These are phyloP conservation scores for Porphyridium purpureum DNA, from an alignment of 23 red algal species.

Conservation along the genomic window DNA sequence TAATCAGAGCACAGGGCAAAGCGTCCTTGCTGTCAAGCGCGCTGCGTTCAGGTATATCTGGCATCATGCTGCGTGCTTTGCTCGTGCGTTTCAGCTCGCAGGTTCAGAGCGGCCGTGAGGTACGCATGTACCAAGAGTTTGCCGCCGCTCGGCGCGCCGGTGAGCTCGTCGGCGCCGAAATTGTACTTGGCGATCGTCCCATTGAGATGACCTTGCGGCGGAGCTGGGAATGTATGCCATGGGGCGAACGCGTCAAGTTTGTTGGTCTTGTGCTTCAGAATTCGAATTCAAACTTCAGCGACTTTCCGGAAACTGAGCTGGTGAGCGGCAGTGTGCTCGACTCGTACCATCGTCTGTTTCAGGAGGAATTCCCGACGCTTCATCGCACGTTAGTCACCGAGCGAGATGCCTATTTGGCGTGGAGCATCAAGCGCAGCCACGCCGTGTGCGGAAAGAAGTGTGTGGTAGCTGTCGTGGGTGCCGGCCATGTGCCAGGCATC, in stretches of 20 bases:
- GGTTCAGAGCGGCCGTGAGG: too few species aligned
- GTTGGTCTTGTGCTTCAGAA: background rate
- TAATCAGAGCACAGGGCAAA: too few species aligned
- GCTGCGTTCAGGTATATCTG: background rate
- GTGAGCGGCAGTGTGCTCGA: constrained; percentile 3
- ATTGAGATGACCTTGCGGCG: constrained; percentile 7
- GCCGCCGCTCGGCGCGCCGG: constrained; percentile 7
- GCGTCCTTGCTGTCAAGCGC: background rate
- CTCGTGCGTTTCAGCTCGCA: background rate
- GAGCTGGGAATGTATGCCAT: constrained; percentile 1
- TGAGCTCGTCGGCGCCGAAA: constrained; percentile 3
- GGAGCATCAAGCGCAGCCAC: constrained; percentile 16
- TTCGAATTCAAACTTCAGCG: background rate
- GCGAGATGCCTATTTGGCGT: constrained; percentile 26
- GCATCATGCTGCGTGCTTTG: background rate
- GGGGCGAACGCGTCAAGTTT: constrained; percentile 1
- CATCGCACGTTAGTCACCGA: constrained; percentile 11
- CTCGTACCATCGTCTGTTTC: background rate
- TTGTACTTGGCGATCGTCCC: constrained; percentile 30
- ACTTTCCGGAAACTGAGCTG: background rate
- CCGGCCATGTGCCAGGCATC: background rate
- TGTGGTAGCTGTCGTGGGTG: constrained; percentile 33
- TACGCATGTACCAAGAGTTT: too few species aligned
- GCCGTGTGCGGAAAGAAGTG: constrained; percentile 9
- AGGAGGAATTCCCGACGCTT: constrained; percentile 4